Conservation (phyloP, 139 green algal species). For the Volvox reticuliferus region DNA sequence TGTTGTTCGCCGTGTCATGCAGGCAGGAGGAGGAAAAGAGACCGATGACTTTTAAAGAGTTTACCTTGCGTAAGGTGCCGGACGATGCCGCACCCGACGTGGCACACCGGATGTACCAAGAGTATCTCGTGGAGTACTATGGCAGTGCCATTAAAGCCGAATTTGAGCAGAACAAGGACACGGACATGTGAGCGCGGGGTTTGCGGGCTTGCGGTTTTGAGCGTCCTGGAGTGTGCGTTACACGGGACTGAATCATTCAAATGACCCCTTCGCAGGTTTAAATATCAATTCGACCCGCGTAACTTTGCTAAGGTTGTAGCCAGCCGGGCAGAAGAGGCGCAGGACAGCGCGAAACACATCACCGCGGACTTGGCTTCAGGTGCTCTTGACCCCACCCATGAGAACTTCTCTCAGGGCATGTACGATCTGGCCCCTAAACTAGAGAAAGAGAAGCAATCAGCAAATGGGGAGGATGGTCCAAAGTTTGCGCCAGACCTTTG, state of each 20-base stretch:
- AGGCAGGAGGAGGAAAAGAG: constrained; percentile 44
- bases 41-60: constrained; percentile 58
- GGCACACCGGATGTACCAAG: constrained; percentile 74
- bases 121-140: constrained; percentile 80
- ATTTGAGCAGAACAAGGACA: constrained; percentile 65
- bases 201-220: background rate
- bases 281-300: constrained; percentile 62
- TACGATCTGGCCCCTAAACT: constrained; percentile 54
- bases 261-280: constrained; percentile 7
- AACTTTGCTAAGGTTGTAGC: constrained; percentile 54
- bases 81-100: constrained; percentile 74
- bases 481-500: constrained; percentile 63
- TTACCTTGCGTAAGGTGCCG: constrained; percentile 48
- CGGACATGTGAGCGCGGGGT: constrained; percentile 51
- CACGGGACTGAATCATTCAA: background rate
- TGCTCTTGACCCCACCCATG: constrained; percentile 53
- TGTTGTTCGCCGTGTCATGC: background rate
- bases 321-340: constrained; percentile 61
- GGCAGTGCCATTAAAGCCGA: constrained; percentile 71
- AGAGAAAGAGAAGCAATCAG: constrained; percentile 22
- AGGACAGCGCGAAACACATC: constrained; percentile 56
- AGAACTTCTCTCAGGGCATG: constrained; percentile 68
- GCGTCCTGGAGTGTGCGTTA: background rate
- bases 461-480: constrained; percentile 8
- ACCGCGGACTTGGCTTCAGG: constrained; percentile 57